Conservation (phyloP, 2,329 filamentous ascomycete species). For the Trichoderma afroharzianum region DNA sequence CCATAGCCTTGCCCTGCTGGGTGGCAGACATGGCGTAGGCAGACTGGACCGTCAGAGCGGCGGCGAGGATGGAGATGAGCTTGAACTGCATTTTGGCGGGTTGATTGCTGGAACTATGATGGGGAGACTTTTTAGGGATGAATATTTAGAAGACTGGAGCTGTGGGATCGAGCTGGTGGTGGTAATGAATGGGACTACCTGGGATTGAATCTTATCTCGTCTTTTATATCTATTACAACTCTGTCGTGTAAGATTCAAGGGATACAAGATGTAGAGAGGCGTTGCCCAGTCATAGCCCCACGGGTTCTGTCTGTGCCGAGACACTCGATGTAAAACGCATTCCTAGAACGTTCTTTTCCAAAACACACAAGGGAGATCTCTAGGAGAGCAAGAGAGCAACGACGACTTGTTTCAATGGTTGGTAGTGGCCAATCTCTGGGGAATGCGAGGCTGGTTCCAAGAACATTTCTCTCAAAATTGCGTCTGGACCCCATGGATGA, state of each 20-base stretch:
- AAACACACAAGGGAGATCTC: background rate
- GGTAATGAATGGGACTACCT: too few species aligned
- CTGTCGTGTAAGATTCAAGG: background rate
- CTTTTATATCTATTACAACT: background rate
- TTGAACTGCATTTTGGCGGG: conserved; percentile 22
- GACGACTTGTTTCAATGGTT: background rate
- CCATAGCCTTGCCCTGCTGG: background rate
- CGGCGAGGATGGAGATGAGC: conserved; percentile 19
- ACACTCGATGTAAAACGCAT: background rate
- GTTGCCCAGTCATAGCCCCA: background rate
- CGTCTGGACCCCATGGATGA: background rate
- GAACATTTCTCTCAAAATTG: background rate
- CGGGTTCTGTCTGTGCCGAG: background rate
- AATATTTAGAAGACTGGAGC: background rate
- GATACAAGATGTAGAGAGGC: background rate
- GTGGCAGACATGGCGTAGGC: conserved; percentile 17
- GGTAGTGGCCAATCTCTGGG: background rate
- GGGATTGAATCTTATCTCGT: background rate
- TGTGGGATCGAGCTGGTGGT: background rate
- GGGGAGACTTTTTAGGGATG: background rate
- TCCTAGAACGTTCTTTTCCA: background rate
- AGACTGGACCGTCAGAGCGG: conserved; percentile 18
- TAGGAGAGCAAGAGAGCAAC: background rate
- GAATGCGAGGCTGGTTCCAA: background rate
- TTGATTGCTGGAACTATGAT: background rate